Evolutionary conservation across 2,329 filamentous ascomycete species (phyloP).

Genomic region (Aspergillus brasiliensis): DNA sequence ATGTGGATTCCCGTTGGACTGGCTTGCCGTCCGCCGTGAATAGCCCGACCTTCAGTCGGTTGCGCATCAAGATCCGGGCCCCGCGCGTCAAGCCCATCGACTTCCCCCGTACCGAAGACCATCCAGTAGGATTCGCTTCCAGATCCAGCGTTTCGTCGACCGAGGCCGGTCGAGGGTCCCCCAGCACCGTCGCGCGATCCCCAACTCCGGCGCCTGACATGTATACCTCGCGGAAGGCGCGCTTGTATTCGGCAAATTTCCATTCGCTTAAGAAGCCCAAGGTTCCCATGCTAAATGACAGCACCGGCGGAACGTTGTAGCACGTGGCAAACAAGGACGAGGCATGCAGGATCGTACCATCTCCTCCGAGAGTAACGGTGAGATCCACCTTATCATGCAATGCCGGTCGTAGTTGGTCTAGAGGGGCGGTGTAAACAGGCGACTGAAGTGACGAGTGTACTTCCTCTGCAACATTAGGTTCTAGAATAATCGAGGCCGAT

Average conservation of each 20-base stretch:
- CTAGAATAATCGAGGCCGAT: conserved; percentile 77
- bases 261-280: conserved; percentile 94
- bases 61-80: conserved; percentile 81
- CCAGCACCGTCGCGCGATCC: conserved; percentile 46
- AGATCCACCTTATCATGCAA: conserved; percentile 83
- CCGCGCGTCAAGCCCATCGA: conserved; percentile 74
- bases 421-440: conserved; percentile 64
- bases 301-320: conserved; percentile 79
- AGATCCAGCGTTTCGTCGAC: conserved; percentile 26
- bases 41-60: conserved; percentile 82
- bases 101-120: conserved; percentile 76
- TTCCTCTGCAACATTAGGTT: conserved; percentile 70
- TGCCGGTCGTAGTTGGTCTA: conserved; percentile 41
- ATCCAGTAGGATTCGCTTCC: conserved; percentile 53
- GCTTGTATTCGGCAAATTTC: conserved; percentile 91
- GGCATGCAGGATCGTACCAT: conserved; percentile 85
- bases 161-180: conserved; percentile 45
- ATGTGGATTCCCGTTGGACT: conserved; percentile 54
- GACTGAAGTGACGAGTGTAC: conserved; percentile 72
- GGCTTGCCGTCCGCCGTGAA: conserved; percentile 66
- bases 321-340: conserved; percentile 84
- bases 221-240: conserved; percentile 89
- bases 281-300: conserved; percentile 96
- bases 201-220: conserved; percentile 69
- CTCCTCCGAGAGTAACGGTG: conserved; percentile 86